Conservation (phyloP, 1,284 basidiomycete species). For the Cutaneotrichosporon dermatis region DNA sequence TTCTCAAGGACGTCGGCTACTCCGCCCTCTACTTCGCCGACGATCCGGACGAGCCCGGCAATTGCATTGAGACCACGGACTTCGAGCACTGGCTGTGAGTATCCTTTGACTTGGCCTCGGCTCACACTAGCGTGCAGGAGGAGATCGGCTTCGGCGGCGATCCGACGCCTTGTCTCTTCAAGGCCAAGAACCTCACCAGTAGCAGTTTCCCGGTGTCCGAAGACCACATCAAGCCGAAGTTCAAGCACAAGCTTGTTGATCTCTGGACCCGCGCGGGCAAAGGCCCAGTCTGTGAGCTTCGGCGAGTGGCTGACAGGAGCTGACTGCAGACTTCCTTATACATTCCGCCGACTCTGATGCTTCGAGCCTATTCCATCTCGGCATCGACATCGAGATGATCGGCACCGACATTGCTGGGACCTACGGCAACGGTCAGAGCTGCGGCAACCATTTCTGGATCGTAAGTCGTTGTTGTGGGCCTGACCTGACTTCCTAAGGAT, state of each 20-base stretch:
- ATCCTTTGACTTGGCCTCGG: not conserved
- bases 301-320: not conserved
- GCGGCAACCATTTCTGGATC: conserved; percentile 29
- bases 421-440: conserved; percentile 12
- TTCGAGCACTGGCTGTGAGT: conserved; percentile 43
- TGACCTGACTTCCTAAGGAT: conserved; percentile 19
- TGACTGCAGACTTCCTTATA: conserved; percentile 27
- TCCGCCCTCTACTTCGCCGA: conserved; percentile 14
- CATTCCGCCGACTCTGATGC: conserved; percentile 29
- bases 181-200: conserved; percentile 16
- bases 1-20: conserved; percentile 19
- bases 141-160: conserved; percentile 2
- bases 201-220: conserved; percentile 17
- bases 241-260: conserved; percentile 28
- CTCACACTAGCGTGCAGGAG: conserved; percentile 26
- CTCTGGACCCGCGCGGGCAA: conserved; percentile 29
- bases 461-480: conserved; percentile 17
- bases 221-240: conserved; percentile 9
- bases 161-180: conserved; percentile 24
- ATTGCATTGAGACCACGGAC: conserved; percentile 29
- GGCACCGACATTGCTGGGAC: conserved; percentile 11
- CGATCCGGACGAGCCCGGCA: conserved; percentile 6
- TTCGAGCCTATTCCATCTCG: conserved; percentile 14
- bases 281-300: conserved; percentile 30
- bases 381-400: conserved; percentile 21